Base-by-base conservation (phyloP, 139 green algal genomes). In the Trebouxia sp. region DNA sequence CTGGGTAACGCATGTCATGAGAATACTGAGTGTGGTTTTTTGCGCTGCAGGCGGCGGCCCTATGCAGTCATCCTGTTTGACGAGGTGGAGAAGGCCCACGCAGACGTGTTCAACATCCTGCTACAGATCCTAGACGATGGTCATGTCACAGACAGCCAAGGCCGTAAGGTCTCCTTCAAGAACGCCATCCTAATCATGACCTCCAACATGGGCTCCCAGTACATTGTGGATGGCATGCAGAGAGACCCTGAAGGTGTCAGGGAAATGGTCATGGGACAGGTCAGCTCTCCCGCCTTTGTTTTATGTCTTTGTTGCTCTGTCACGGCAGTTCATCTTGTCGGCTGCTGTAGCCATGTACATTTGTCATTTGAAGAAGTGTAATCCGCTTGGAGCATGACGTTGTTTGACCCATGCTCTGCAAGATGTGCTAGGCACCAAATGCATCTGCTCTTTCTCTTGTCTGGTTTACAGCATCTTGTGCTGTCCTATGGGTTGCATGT, bases 111-210 rank as follows among this genome's bases (percentile, higher is more conserved):
- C 91, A 97, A 97, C 86, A 80, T 97, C 37, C 87, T 97, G 87
- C 89, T 97, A 28, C 90, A 94, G 75, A 91, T 94, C 43, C 77
- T 97, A 78, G 93, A 97, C 83, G 93, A 97, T 82, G 93, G 93
- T 20, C 88, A 90, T 58, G 88, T 97, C 14, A 97, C 91, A 6
- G 94, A 96, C 81, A 87, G 84, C n/a, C 85, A 89, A 81, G 96
- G 96, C 14, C 93, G 96, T 47, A 83, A 85, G 17, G 91, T 99
- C 41, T 91, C 80, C 67, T 99, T 99, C 93, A 98, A 97, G 85
- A 98, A 98, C 89, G 80, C 87, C 67, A 94, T 98, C 84, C 92
- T 98, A 83, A 98, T 98, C 90, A 94, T 98, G 87, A 98, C 95
- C 37, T 94, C 86, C 85, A 99, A 99, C 91, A 88, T 99, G 77